Evolutionary conservation across 1,284 basidiomycete species (phyloP), one percentile per base, ranked within the genome.

Genomic region (Sphaerobolus stellatus): DNA sequence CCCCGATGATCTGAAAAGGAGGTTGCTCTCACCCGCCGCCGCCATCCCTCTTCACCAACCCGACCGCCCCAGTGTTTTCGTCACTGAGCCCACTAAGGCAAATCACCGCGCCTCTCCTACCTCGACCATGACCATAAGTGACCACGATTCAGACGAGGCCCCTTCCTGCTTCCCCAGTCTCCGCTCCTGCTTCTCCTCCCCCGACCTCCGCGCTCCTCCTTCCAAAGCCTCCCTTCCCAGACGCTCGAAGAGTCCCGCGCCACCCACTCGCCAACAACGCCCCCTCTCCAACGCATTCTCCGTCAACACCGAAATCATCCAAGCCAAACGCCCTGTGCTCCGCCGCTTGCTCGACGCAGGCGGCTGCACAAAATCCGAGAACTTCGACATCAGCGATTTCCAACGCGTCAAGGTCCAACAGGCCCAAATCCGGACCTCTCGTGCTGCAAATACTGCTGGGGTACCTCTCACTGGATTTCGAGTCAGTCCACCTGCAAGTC

Each of bases 311-410:
- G 22, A 50, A 40, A 38, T 50, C 28, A 38, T 36, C 7, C 18
- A 38, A 16, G 40, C 25, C n/a, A 43, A 31, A 13, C 50, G 28
- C 8, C 16, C 50, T 7, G 2, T 33, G 8, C 1, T 53, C 36
- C 41, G 51, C 27, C 33, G 28, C 28, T n/a, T 53, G 22, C 30
- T 53, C 20, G 45, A 54, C 22, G 34, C 45, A n/a, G n/a, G 44
- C 20, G n/a, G 45, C 4, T 54, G 52, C 29, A 54, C 55, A 11
- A 54, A 31, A 30, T 8, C 40, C 13, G 55, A 56, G 20, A 30
- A 47, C 3, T 52, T 52, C 44, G 36, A 56, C 20, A 33, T 48
- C 13, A n/a, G 9, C 18, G 43, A 52, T 22, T 48, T 56, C 25
- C 6, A 41, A 22, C 38, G 5, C n/a, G 50, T 52, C 33, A 43